These are phyloP conservation scores for Cystofilobasidium macerans DNA, from an alignment of 768 basidiomycete genomes.

Conservation along the genomic window DNA sequence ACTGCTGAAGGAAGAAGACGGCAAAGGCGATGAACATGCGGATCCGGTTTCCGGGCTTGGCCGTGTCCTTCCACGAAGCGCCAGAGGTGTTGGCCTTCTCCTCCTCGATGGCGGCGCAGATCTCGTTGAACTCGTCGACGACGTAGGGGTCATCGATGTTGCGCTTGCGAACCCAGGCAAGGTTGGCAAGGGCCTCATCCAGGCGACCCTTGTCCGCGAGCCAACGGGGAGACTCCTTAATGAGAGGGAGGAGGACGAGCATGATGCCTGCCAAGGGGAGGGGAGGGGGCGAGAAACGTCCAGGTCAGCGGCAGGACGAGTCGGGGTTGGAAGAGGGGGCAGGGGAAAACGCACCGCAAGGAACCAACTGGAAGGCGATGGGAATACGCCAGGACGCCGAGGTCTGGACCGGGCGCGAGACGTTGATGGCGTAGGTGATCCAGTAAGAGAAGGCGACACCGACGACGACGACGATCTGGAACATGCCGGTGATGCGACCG, in stretches of 20 bases:
- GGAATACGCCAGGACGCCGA: constrained; percentile 27
- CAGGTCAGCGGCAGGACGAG: not conserved
- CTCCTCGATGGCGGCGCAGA: constrained; percentile 65
- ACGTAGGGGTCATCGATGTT: constrained; percentile 36
- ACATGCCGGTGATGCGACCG: constrained; percentile 66
- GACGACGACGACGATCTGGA: constrained; percentile 60
- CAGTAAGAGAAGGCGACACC: constrained; percentile 57
- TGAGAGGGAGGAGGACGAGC: constrained; percentile 32
- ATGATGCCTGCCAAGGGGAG: constrained; percentile 33
- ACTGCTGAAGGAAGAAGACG: constrained; percentile 71
- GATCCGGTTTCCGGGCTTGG: constrained; percentile 52
- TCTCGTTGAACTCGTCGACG: constrained; percentile 48
- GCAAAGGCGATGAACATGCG: constrained; percentile 79
- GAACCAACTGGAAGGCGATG: constrained; percentile 38
- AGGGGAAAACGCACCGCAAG: constrained; percentile 24
- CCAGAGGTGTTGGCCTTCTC: constrained; percentile 57
- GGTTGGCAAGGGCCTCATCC: constrained; percentile 45
- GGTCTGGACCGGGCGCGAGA: constrained; percentile 21
- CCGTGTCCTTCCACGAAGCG: constrained; percentile 53
- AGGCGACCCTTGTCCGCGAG: constrained; percentile 37
- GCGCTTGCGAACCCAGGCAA: constrained; percentile 38
- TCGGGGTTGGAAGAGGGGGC: not conserved
- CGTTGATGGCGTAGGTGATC: constrained; percentile 25
- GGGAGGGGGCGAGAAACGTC: not conserved
- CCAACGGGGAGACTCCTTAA: constrained; percentile 36